Evolutionary conservation across 306 rosid genomes (phyloP), one percentile per base, ranked within the genome.

Genomic region (Medicago arabica): DNA sequence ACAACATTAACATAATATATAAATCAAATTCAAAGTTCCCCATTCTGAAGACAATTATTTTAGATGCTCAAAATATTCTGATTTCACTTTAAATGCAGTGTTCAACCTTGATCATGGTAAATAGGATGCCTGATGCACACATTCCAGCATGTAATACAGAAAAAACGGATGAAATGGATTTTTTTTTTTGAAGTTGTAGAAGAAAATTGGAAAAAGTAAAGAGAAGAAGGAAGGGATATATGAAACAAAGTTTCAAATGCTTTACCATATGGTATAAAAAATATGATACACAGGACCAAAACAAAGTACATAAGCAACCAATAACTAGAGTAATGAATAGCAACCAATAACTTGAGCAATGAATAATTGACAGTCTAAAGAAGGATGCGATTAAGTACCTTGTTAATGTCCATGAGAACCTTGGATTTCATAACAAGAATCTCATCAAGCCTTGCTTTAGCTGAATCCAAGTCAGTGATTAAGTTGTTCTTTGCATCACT

Each of bases 401-500:
- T 91, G 72, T 53, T 55, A 66, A 87, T 93, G 69, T 88, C 89
- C 78, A 67, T 28, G 68, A 78, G 74, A 82, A 88, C 76, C 70
- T 84, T 84, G 70, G 85, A 81, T 87, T 91, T 88, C 80, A 81
- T 69, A 72, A 6, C 69, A 76, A 76, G 81, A 75, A 88, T 87
- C 58, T 85, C 93, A 78, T 85, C 80, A 69, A 84, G 92, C 80
- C 77, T 84, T 70, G 85, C 92, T 86, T 87, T 87, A 79, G 96
- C 96, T 66, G 87, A 84, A 71, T 91, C 89, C 84, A 91, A 68
- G 85, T 82, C 72, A 60, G 53, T 80, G 75, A 61, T 74, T 54
- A 85, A 82, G 71, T 78, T 87, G 79, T 80, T 71, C 85, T 78
- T 86, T 69, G 83, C 75, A 23, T 86, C 85, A 71, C 75, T 62